These are phyloP conservation scores for Amanita rubescens DNA, from an alignment of 768 basidiomycete genomes.

Conservation along the genomic window DNA sequence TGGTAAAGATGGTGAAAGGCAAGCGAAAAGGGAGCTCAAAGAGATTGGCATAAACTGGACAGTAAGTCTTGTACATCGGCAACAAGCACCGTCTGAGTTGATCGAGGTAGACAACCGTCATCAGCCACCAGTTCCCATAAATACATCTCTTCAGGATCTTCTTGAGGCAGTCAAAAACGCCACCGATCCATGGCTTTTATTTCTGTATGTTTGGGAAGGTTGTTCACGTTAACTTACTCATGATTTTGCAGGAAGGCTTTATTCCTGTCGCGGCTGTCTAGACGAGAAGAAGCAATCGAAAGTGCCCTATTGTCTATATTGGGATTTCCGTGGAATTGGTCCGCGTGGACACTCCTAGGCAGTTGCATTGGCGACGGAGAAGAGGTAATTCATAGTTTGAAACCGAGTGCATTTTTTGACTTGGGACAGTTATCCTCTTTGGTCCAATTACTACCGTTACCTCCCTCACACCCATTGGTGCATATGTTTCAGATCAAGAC, in stretches of 20 bases:
- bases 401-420: slow-evolving; percentile 10
- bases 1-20: slow-evolving; percentile 38
- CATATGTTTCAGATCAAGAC: slow-evolving; percentile 81
- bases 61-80: slow-evolving; percentile 34
- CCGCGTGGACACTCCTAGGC: slow-evolving; percentile 78
- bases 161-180: slow-evolving; percentile 49
- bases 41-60: slow-evolving; percentile 80
- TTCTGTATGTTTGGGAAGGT: slow-evolving; percentile 43
- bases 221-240: slow-evolving; percentile 5
- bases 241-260: slow-evolving; percentile 60
- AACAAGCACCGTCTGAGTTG: slow-evolving; percentile 3
- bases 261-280: slow-evolving; percentile 69
- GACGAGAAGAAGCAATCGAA: slow-evolving; percentile 85
- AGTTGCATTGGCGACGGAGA: slow-evolving; percentile 76
- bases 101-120: slow-evolving; percentile 50
- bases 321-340: slow-evolving; percentile 91
- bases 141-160: slow-evolving; percentile 48
- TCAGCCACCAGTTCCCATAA: slow-evolving; percentile 62
- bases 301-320: slow-evolving; percentile 66
- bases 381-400: slow-evolving; percentile 47
- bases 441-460: slow-evolving; percentile 40
- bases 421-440: slow-evolving; percentile 38
- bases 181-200: slow-evolving; percentile 77
- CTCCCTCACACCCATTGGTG: slow-evolving; percentile 41
- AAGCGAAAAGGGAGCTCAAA: slow-evolving; percentile 73